Evolutionary conservation across 2,329 filamentous ascomycete species (phyloP).

Genomic region (Immersiporthe knoxdaviesiana): DNA sequence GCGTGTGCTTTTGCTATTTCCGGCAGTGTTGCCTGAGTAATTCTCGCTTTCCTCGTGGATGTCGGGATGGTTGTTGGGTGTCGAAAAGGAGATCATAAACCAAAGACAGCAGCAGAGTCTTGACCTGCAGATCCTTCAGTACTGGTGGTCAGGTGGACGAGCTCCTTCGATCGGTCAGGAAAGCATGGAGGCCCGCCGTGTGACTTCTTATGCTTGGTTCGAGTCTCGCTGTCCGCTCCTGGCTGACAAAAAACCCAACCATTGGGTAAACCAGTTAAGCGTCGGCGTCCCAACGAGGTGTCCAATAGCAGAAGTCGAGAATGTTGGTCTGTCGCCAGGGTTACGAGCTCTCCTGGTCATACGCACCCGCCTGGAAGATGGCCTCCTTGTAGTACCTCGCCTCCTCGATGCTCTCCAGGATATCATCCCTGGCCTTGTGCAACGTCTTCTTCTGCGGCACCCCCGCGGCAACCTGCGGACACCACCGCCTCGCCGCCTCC

Average conservation of each 20-base stretch:
- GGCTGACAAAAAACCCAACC: not conserved
- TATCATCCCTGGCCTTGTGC: constrained; percentile 87
- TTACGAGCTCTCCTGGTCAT: not conserved
- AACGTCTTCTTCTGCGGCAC: constrained; percentile 74
- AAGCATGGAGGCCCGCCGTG: not conserved
- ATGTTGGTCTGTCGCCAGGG: not conserved
- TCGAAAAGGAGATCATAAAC: not conserved
- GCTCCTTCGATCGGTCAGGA: not conserved
- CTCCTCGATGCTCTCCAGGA: constrained; percentile 93
- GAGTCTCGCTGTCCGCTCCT: not conserved
- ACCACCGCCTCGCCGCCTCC: constrained; percentile 86
- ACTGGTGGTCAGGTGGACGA: not conserved
- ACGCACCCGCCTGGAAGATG: constrained; percentile 32
- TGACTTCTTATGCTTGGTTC: not conserved
- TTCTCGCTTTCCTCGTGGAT: not conserved
- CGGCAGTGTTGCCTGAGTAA: not conserved
- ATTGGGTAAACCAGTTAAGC: not conserved
- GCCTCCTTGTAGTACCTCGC: constrained; percentile 76
- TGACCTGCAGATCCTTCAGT: not conserved
- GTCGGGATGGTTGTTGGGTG: not conserved
- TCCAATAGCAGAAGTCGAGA: not conserved
- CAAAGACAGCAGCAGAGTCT: too few species aligned
- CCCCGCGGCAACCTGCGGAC: constrained; percentile 60
- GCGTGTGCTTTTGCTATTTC: not conserved
- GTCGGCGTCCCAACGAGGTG: not conserved